These are phyloP conservation scores for Coriaria nepalensis DNA, from an alignment of 306 rosid species.

Conservation along the genomic window DNA sequence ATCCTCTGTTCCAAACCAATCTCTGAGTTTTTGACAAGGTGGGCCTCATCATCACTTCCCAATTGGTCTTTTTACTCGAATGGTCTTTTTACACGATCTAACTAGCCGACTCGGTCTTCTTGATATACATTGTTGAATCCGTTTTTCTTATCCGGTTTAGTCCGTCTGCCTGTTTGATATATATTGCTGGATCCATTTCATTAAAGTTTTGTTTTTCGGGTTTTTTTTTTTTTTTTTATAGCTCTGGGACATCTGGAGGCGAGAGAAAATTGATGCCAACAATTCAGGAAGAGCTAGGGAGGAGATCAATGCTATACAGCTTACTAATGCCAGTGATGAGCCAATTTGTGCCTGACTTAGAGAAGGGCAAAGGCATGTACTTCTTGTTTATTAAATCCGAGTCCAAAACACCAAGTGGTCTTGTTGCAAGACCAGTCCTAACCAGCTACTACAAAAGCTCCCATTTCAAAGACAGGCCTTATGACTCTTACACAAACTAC, in stretches of 20 bases:
- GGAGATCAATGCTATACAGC: constrained; percentile 12
- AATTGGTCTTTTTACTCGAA: not conserved
- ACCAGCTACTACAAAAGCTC: constrained; percentile 16
- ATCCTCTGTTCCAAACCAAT: constrained; percentile 44
- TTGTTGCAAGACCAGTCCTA: constrained; percentile 12
- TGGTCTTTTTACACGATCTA: not conserved
- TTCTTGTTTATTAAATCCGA: constrained; percentile 11
- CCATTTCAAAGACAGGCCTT: constrained; percentile 11
- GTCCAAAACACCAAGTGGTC: constrained; percentile 11
- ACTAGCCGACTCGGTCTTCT: too few relatives aligned
- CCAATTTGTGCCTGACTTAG: constrained; percentile 8
- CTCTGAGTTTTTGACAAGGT: constrained; percentile 52
- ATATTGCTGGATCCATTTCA: not conserved
- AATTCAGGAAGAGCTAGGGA: constrained; percentile 3
- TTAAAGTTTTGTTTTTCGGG: not conserved
- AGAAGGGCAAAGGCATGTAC: constrained; percentile 15
- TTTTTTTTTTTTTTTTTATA: not conserved
- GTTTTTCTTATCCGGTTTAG: too few relatives aligned
- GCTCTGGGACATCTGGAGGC: constrained; percentile 13
- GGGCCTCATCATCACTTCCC: not conserved
- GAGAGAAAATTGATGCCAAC: constrained; percentile 17
- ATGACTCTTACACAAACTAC: constrained; percentile 16
- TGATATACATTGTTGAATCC: too few relatives aligned
- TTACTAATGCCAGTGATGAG: constrained; percentile 10
- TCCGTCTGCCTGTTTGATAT: not conserved